Conservation (phyloP, 768 basidiomycete genomes). For the Suillus ampliporus region DNA sequence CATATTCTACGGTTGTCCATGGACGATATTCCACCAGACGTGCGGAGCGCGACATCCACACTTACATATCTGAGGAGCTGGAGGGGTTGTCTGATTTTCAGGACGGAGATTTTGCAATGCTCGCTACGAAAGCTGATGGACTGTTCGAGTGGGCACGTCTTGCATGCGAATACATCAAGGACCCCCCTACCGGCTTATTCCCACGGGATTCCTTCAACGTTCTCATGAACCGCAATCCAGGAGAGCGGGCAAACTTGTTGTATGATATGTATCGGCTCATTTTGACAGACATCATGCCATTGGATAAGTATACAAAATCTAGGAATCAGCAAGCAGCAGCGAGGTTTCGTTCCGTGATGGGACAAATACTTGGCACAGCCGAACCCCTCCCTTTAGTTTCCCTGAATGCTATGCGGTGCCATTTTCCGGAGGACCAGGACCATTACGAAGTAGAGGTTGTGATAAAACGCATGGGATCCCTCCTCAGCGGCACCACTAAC, state of each 20-base stretch:
- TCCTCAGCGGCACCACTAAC: slow-evolving; percentile 13
- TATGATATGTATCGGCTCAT: not conserved
- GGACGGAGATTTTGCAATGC: not conserved
- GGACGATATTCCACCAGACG: not conserved
- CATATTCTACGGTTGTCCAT: not conserved
- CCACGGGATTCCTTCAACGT: not conserved
- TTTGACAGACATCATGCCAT: not conserved
- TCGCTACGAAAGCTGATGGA: slow-evolving; percentile 2
- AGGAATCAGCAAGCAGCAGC: not conserved
- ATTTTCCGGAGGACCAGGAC: not conserved
- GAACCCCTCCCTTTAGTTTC: not conserved
- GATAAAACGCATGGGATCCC: slow-evolving; percentile 7
- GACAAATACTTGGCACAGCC: slow-evolving; percentile 2
- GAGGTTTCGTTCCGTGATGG: slow-evolving; percentile 10
- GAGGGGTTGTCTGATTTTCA: not conserved
- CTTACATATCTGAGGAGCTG: not conserved
- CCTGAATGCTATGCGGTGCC: not conserved
- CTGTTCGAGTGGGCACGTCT: slow-evolving; percentile 17
- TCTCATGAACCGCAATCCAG: not conserved
- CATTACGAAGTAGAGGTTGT: not conserved
- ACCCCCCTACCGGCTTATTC: not conserved
- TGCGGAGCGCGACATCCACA: not conserved
- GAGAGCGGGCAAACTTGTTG: not conserved
- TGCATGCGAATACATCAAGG: slow-evolving; percentile 11
- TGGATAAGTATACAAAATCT: not conserved